These are phyloP conservation scores for Nakaseomyces kungkrabaensis DNA, from an alignment of 1,139 yeast genomes.

Conservation along the genomic window DNA sequence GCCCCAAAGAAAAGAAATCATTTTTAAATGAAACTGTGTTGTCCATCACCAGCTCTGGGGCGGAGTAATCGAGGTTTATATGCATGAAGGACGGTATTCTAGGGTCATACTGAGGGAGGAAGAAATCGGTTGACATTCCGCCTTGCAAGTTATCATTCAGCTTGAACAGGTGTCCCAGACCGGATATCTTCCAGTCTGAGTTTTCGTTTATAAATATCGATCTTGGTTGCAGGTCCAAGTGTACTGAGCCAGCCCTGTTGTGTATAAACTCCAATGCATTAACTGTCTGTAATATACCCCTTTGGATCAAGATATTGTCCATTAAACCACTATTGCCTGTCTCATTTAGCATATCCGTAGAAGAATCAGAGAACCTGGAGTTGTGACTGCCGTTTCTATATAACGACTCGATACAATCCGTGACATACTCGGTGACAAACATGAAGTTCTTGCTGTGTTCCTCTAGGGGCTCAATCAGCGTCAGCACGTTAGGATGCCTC, in stretches of 20 bases:
- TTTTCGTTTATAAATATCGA: conserved; percentile 69
- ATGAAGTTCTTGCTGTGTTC: conserved; percentile 68
- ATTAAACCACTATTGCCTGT: conserved; percentile 6
- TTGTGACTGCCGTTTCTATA: conserved; percentile 15
- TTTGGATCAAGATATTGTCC: conserved; percentile 69
- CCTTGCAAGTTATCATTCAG: conserved; percentile 29
- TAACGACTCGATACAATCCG: conserved; percentile 46
- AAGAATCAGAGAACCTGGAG: background rate
- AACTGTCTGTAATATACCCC: conserved; percentile 72
- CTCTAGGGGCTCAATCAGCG: conserved; percentile 78
- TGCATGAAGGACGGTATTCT: conserved; percentile 66
- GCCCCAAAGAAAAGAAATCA: conserved; percentile 78
- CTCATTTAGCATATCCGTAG: background rate
- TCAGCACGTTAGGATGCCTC: conserved; percentile 79
- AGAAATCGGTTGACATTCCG: conserved; percentile 35
- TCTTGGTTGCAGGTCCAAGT: conserved; percentile 68
- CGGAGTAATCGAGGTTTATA: conserved; percentile 60
- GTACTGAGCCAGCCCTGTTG: conserved; percentile 62
- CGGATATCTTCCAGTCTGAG: conserved; percentile 91
- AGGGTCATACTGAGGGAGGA: conserved; percentile 43
- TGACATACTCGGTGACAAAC: conserved; percentile 78
- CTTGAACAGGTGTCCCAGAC: conserved; percentile 45
- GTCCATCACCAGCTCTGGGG: conserved; percentile 63
- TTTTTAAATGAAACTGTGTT: conserved; percentile 53
- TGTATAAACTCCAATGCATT: conserved; percentile 79